These are phyloP conservation scores for Phytophthora pini DNA, from an alignment of 352 stramenopile genomes.

Conservation along the genomic window DNA sequence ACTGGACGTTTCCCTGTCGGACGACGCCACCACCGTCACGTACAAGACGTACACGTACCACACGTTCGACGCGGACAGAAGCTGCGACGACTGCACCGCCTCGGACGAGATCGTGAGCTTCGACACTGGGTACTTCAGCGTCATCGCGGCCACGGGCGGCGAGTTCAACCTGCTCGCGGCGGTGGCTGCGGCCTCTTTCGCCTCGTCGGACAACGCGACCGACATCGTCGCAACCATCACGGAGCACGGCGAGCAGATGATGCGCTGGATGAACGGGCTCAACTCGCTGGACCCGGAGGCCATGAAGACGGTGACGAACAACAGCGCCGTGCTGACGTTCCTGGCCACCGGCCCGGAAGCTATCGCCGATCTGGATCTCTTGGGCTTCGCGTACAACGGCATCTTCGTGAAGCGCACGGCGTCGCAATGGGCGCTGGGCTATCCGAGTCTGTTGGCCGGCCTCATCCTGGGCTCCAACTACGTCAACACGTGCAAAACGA, in stretches of 20 bases:
- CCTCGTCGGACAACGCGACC: slow-evolving; percentile 17
- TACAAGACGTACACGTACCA: slow-evolving; percentile 87
- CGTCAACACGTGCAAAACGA: slow-evolving; percentile 47
- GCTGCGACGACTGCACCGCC: slow-evolving; percentile 65
- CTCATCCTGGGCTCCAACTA: slow-evolving; percentile 66
- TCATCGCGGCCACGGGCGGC: slow-evolving; percentile 65
- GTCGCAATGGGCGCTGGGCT: slow-evolving; percentile 72
- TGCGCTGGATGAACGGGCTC: slow-evolving; percentile 79
- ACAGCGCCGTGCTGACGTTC: slow-evolving; percentile 53
- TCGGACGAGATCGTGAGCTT: slow-evolving; percentile 61
- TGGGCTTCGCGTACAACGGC: slow-evolving; percentile 79
- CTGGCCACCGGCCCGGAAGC: slow-evolving; percentile 29
- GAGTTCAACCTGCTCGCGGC: slow-evolving; percentile 60
- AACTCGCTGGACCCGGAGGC: slow-evolving; percentile 76
- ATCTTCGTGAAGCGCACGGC: slow-evolving; percentile 67
- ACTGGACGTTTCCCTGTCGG: slow-evolving; percentile 63
- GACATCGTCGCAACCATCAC: slow-evolving; percentile 36
- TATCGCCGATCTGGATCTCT: slow-evolving; percentile 55
- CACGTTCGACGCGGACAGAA: slow-evolving; percentile 53
- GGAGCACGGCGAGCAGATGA: slow-evolving; percentile 62
- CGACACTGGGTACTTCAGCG: slow-evolving; percentile 75
- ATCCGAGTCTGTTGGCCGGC: slow-evolving; percentile 73
- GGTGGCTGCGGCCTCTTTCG: slow-evolving; percentile 60
- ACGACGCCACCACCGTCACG: slow-evolving; percentile 59
- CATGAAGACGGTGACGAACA: slow-evolving; percentile 62